A percentile compares a stretch with the other conserved stretches of the same genome.
Evolutionary conservation across 345 rosid genomes (phyloP).

Genomic region (Populus simonii): DNA sequence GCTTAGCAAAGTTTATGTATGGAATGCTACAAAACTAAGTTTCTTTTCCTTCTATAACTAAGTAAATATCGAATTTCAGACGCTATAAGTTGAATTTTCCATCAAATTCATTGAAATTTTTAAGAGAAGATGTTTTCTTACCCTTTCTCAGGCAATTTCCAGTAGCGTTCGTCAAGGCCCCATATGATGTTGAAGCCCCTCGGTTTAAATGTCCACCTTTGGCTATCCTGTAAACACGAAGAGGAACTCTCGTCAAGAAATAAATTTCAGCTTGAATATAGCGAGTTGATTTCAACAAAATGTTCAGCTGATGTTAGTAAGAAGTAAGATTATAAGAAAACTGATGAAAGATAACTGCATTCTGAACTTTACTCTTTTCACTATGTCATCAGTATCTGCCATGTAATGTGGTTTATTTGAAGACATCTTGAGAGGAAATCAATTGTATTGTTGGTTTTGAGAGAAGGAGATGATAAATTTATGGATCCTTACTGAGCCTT

Average conservation of each 20-base stretch:
- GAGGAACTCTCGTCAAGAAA: background rate
- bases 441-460: background rate
- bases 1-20: background rate
- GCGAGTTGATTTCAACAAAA: background rate
- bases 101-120: no score
- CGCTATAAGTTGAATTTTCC: no score
- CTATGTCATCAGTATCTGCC: background rate
- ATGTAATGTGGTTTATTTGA: background rate
- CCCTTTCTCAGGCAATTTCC: background rate
- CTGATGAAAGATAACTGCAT: background rate
- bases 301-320: background rate
- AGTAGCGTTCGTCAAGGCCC: slow-evolving; percentile 28
- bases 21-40: background rate
- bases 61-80: background rate
- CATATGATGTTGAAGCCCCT: slow-evolving; percentile 21
- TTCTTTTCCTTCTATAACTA: background rate
- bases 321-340: background rate
- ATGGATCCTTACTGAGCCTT: background rate
- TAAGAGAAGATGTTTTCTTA: background rate
- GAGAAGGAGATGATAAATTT: background rate
- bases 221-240: background rate
- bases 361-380: background rate
- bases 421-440: background rate
- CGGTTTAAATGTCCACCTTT: background rate
- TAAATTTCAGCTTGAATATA: background rate